These are phyloP conservation scores for Penicillium cinerascens DNA, from an alignment of 495 filamentous ascomycete species.

Conservation along the genomic window DNA sequence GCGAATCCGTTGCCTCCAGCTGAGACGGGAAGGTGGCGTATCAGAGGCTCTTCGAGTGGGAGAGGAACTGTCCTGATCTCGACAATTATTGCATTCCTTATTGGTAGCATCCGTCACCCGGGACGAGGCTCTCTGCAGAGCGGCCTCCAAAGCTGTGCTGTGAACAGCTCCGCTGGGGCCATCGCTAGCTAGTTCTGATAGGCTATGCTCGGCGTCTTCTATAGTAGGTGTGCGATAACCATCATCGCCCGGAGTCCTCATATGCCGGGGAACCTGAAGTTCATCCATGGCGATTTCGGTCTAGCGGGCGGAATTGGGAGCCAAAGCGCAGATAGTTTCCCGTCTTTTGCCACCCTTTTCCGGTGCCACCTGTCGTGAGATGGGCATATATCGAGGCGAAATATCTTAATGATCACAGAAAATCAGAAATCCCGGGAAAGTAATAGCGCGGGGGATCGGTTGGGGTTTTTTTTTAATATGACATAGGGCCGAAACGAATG, in stretches of 20 bases:
- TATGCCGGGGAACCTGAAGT: constrained; percentile 32
- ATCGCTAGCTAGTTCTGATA: constrained; percentile 14
- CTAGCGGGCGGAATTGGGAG: not conserved
- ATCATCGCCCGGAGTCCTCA: constrained; percentile 43
- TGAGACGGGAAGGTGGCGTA: constrained; percentile 20
- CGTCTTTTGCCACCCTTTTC: not conserved
- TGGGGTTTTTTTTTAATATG: not conserved
- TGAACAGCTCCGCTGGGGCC: constrained; percentile 21
- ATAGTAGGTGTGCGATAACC: constrained; percentile 51
- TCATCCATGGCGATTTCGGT: constrained; percentile 18
- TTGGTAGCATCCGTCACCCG: constrained; percentile 13
- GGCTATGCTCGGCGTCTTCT: constrained; percentile 39
- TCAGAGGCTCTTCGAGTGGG: constrained; percentile 14
- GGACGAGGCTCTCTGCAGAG: constrained; percentile 21
- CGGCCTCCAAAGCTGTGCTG: constrained; percentile 30
- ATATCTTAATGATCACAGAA: not conserved
- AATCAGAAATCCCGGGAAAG: not conserved
- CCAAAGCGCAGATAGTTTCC: not conserved
- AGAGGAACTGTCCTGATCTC: constrained; percentile 11
- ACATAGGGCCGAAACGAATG: not conserved
- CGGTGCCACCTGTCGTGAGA: not conserved
- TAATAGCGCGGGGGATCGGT: not conserved
- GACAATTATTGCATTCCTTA: constrained; percentile 1
- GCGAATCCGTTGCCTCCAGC: constrained; percentile 48
- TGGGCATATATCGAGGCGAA: not conserved